These are phyloP conservation scores for Pholiota molesta DNA, from an alignment of 768 basidiomycete genomes.

Conservation along the genomic window DNA sequence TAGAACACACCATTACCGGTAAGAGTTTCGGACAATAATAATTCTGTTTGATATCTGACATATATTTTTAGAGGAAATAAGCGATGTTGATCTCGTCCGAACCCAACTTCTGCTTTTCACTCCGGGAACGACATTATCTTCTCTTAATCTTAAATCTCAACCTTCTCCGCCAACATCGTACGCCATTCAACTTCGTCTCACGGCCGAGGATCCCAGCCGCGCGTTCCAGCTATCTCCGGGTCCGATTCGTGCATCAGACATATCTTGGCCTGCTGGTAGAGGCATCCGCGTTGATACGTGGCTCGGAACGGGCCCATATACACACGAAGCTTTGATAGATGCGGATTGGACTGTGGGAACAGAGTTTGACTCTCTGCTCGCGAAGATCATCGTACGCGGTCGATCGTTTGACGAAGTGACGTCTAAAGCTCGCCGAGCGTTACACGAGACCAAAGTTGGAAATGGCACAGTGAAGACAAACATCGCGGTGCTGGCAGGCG, in stretches of 20 bases:
- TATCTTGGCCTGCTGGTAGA: conserved; percentile 73
- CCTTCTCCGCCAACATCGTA: conserved; percentile 71
- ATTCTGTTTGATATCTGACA: not conserved
- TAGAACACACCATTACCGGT: conserved; percentile 93
- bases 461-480: conserved; percentile 45
- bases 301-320: conserved; percentile 70
- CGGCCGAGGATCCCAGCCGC: conserved; percentile 80
- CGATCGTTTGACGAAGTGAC: conserved; percentile 83
- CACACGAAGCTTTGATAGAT: conserved; percentile 38
- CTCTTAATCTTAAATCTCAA: conserved; percentile 71
- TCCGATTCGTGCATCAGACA: conserved; percentile 77
- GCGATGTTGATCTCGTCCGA: conserved; percentile 86
- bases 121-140: conserved; percentile 63
- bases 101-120: conserved; percentile 85
- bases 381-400: conserved; percentile 82
- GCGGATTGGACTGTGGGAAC: conserved; percentile 47
- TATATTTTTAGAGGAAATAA: conserved; percentile 72
- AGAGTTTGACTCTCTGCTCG: conserved; percentile 87
- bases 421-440: conserved; percentile 79
- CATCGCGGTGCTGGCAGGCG: conserved; percentile 32
- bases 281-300: conserved; percentile 87
- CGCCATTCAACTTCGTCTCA: conserved; percentile 87
- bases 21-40: conserved; percentile 16
- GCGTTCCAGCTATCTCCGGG: conserved; percentile 87
- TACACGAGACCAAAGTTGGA: conserved; percentile 83